Percentiles rank a stretch among this genome's conserved stretches.
These are phyloP conservation scores for Coccomyxa subellipsoidea DNA, from an alignment of 163 green algal genomes.

Conservation along the genomic window DNA sequence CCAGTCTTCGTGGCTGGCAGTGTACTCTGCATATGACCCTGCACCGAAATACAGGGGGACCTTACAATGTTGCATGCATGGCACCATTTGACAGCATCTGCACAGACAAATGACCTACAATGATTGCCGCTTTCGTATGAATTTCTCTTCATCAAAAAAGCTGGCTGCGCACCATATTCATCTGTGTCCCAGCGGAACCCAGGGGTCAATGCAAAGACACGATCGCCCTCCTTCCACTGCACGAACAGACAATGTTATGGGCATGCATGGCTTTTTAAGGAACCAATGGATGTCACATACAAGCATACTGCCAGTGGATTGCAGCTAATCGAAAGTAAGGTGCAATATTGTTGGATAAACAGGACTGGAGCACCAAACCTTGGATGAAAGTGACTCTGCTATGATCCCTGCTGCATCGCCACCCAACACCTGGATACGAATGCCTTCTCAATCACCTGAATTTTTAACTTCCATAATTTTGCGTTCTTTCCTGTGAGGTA, in stretches of 20 bases:
- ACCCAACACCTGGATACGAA: background rate
- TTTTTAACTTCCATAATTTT: background rate
- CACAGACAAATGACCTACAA: background rate
- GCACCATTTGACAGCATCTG: background rate
- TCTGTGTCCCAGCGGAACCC: constrained; percentile 11
- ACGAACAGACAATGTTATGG: background rate
- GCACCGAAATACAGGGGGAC: background rate
- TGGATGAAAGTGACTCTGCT: background rate
- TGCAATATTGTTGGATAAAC: too few relatives aligned
- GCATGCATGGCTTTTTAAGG: background rate
- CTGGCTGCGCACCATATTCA: too few relatives aligned
- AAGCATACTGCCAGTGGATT: background rate
- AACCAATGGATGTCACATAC: background rate
- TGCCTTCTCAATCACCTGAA: background rate
- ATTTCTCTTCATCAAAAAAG: too few relatives aligned
- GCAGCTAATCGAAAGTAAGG: too few relatives aligned
- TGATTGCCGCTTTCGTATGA: too few relatives aligned
- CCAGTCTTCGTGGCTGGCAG: constrained; percentile 18
- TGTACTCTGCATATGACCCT: constrained; percentile 39
- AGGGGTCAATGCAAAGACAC: constrained; percentile 35
- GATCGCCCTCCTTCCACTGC: constrained; percentile 47
- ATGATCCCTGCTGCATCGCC: background rate
- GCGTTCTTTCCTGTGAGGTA: background rate
- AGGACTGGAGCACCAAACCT: background rate
- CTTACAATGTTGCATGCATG: background rate